Percentiles rank a stretch among this genome's conserved stretches.
These are phyloP conservation scores for Fusarium sulawesiense DNA, from an alignment of 2,329 filamentous ascomycete genomes.

Conservation along the genomic window DNA sequence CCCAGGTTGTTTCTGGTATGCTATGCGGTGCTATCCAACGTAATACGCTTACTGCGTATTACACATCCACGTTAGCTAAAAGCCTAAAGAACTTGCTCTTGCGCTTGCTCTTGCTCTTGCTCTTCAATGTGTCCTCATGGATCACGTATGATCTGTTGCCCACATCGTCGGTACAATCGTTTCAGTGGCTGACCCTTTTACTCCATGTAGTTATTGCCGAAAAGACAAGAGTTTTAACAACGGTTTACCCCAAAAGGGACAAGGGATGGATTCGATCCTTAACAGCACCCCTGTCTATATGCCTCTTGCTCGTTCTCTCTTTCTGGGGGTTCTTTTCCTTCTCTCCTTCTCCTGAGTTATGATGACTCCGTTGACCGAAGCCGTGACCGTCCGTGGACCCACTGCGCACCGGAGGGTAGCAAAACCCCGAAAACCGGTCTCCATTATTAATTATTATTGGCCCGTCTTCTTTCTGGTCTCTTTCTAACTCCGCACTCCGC, in stretches of 20 bases:
- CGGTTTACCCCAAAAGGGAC: background rate
- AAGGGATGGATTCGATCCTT: conserved; percentile 5
- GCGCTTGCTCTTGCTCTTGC: background rate
- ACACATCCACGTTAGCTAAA: background rate
- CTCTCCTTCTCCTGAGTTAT: conserved; percentile 6
- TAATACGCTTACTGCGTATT: conserved; percentile 14
- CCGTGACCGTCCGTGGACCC: conserved; percentile 21
- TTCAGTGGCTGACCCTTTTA: background rate
- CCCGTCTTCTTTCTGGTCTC: background rate
- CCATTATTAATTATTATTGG: background rate
- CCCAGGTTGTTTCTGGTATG: background rate
- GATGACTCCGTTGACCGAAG: conserved; percentile 9
- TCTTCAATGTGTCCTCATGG: background rate
- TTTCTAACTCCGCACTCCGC: conserved; percentile 41
- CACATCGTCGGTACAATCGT: background rate
- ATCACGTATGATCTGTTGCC: conserved; percentile 1
- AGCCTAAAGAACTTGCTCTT: conserved; percentile 1
- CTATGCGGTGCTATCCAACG: conserved; percentile 4
- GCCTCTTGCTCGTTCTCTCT: background rate
- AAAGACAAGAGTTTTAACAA: background rate
- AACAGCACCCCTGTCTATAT: background rate
- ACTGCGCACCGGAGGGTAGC: conserved; percentile 39
- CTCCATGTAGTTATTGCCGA: conserved; percentile 12
- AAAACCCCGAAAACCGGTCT: conserved; percentile 48
- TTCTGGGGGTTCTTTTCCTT: background rate